Conservation (phyloP, 208 protist species). For the Trichomonas tenax region DNA sequence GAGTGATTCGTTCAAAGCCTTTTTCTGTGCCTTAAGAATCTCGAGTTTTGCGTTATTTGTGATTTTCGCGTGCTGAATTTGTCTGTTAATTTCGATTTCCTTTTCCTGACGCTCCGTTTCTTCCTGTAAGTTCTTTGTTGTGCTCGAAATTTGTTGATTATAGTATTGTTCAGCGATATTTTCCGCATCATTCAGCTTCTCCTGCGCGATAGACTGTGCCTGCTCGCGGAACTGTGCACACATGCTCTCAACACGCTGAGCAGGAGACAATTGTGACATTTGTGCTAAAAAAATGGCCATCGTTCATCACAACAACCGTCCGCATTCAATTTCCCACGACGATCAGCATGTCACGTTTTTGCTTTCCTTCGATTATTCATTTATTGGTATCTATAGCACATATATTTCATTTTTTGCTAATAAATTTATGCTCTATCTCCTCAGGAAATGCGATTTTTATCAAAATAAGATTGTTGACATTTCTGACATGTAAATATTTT, state of each 20-base stretch:
- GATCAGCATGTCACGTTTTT: background rate
- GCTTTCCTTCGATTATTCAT: too few relatives aligned
- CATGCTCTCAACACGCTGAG: background rate
- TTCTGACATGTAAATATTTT: too few relatives aligned
- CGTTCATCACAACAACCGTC: background rate
- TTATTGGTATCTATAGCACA: too few relatives aligned
- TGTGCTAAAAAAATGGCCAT: background rate
- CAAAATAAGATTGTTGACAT: too few relatives aligned
- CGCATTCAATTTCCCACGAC: background rate
- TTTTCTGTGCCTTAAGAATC: background rate
- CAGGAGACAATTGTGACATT: background rate
- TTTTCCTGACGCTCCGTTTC: background rate
- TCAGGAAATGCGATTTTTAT: too few relatives aligned
- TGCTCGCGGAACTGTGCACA: background rate
- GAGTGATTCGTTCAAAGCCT: background rate
- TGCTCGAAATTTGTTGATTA: background rate
- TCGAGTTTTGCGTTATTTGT: conserved; percentile 14
- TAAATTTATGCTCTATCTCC: too few relatives aligned
- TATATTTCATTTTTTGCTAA: too few relatives aligned
- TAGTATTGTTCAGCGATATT: background rate
- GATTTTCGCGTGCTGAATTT: background rate
- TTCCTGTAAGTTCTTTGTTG: background rate
- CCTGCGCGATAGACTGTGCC: background rate
- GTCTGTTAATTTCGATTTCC: background rate
- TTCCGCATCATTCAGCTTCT: background rate